These are phyloP conservation scores for Avena atlantica DNA, from an alignment of 176 grass and related monocot genomes.

Conservation along the genomic window DNA sequence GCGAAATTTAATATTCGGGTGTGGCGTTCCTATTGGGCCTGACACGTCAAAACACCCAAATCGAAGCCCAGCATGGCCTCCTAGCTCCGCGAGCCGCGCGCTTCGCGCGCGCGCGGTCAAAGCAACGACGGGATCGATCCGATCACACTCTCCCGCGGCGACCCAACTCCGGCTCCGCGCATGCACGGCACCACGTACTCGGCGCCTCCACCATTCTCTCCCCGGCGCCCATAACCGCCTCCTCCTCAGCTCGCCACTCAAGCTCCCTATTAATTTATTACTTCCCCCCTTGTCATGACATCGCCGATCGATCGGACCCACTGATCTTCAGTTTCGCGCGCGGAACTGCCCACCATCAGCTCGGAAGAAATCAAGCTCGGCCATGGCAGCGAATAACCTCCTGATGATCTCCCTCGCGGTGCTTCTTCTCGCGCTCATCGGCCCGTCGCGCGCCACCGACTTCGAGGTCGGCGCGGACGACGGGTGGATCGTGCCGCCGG, in stretches of 20 bases:
- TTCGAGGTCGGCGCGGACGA: constrained; percentile 76
- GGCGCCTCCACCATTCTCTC: constrained; percentile 38
- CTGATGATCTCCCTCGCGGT: background rate
- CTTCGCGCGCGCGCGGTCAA: constrained; percentile 16
- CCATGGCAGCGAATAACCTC: constrained; percentile 12
- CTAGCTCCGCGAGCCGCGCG: background rate
- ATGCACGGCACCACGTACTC: constrained; percentile 14
- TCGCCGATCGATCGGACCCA: background rate
- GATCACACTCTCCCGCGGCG: background rate
- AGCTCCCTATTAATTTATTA: constrained; percentile 34
- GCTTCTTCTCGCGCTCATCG: constrained; percentile 30
- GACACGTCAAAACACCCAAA: background rate
- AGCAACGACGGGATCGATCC: background rate
- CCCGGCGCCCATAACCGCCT: background rate
- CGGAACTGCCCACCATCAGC: background rate
- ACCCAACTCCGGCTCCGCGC: constrained; percentile 22
- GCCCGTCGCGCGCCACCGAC: constrained; percentile 35
- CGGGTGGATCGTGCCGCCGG: constrained; percentile 66
- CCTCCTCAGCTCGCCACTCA: background rate
- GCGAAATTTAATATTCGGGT: too few relatives aligned
- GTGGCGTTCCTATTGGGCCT: too few relatives aligned
- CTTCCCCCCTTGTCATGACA: background rate
- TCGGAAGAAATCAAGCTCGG: background rate
- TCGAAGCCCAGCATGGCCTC: background rate
- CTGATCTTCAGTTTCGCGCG: background rate